phyloP scores from a whole-genome alignment of 768 basidiomycete species.

The Gautieria morchelliformis region DNA sequence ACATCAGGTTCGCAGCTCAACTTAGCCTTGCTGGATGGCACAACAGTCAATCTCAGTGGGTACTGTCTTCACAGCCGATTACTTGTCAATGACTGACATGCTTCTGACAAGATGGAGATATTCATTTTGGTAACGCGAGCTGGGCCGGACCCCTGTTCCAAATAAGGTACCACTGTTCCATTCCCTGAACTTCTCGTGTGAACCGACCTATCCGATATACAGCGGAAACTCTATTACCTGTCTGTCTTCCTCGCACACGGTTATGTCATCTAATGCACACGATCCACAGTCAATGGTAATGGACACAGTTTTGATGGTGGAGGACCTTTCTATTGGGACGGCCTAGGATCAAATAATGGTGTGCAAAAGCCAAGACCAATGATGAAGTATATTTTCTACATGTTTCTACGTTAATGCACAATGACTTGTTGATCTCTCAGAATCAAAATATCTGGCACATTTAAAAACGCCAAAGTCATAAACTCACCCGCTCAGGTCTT shows the following conservation, averaged over 20 bases:
- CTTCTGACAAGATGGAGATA: conserved; percentile 29
- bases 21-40: conserved; percentile 35
- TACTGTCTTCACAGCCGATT: background rate
- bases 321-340: conserved; percentile 34
- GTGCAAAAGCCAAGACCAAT: conserved; percentile 26
- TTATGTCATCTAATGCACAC: background rate
- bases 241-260: conserved; percentile 17
- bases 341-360: conserved; percentile 16
- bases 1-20: conserved; percentile 42
- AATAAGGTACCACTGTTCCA: conserved; percentile 19
- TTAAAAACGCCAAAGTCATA: conserved; percentile 26
- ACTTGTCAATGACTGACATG: no score
- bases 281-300: conserved; percentile 27
- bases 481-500: conserved; percentile 32
- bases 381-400: conserved; percentile 24
- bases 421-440: background rate
- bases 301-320: conserved; percentile 32
- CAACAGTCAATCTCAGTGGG: conserved; percentile 52
- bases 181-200: background rate
- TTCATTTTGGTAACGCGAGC: conserved; percentile 40
- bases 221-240: conserved; percentile 38
- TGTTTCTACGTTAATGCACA: background rate
- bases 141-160: conserved; percentile 50
- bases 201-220: background rate
- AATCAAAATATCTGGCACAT: conserved; percentile 31